Conservation (phyloP, 805 yeast genomes). For the Wickerhamiella hasegawae region DNA sequence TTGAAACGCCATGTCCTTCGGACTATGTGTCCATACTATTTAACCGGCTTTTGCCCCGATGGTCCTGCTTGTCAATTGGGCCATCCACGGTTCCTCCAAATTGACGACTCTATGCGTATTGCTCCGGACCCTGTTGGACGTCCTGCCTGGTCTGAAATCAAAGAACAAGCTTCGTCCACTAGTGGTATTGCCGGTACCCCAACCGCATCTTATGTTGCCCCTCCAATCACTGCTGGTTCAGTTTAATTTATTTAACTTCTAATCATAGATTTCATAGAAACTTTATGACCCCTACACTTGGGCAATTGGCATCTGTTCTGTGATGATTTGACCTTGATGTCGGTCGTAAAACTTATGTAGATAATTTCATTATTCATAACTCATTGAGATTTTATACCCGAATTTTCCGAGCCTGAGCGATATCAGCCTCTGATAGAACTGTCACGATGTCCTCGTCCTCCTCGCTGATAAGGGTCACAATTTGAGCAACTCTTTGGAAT, state of each 20-base stretch:
- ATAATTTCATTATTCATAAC: too few relatives aligned
- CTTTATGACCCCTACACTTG: too few relatives aligned
- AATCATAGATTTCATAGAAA: too few relatives aligned
- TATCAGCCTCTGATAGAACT: slow-evolving; percentile 66
- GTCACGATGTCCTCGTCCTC: slow-evolving; percentile 39
- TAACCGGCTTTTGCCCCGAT: slow-evolving; percentile 86
- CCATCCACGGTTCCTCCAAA: slow-evolving; percentile 58
- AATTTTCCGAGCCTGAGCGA: slow-evolving; percentile 21
- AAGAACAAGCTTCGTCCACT: background rate
- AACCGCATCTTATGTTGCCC: too few relatives aligned
- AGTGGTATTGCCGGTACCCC: background rate
- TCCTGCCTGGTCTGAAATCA: slow-evolving; percentile 1
- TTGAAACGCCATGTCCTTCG: slow-evolving; percentile 64
- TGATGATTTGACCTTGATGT: too few relatives aligned
- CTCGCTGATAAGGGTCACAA: slow-evolving; percentile 59
- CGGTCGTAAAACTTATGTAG: too few relatives aligned
- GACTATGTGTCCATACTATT: slow-evolving; percentile 57
- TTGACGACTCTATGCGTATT: slow-evolving; percentile 24
- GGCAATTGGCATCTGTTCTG: too few relatives aligned
- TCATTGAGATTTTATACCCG: too few relatives aligned
- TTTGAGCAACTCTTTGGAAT: slow-evolving; percentile 69
- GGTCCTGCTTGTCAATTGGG: slow-evolving; percentile 62
- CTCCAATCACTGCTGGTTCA: background rate
- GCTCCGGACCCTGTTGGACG: slow-evolving; percentile 14
- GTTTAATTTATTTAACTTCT: background rate